Evolutionary conservation across 1,284 basidiomycete genomes (phyloP), one percentile per base, ranked within the genome.

Genomic region (Neotropicomus parvogracilis): DNA sequence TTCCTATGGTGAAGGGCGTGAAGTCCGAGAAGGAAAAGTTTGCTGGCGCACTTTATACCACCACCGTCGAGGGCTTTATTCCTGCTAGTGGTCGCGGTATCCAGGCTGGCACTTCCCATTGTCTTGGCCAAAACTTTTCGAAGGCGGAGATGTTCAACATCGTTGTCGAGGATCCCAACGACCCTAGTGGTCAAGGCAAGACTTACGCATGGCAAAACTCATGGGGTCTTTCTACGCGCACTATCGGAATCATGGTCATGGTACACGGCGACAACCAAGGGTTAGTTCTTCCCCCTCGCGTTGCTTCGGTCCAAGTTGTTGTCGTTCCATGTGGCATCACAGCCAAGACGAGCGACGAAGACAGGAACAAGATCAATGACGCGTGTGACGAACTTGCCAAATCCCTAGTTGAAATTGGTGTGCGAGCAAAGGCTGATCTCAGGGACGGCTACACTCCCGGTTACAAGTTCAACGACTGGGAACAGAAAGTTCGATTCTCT

Each of bases 1-100:
- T 99, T 34, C 95, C 97, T 43, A 95, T 99, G 69, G 88, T 98
- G 54, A 91, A 91, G 11, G 95, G 95, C 58, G 75, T 95, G 69
- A 99, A 99, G 72, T 97, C 95, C 12, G 94, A 97, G 69, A 99
- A 99, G 74, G 95, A 99, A 73, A 99, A 98, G 72, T 99, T 99
- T 59, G 95, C 97, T 9, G 95, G 95, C 46, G 97, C 91, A 2
- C 78, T 95, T 64, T 99, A 99, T 76, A 99, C 97, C 20, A 99
- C 97, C 34, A 98, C 97, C 34, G 83, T 98, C 49, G 95, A 99
- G 70, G 95, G 95, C 41, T 99, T 98, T 75, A 88, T 99, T 60
- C 93, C 97, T 9, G 94, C 95, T 10, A 90, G 95, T 12, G 97
- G 95, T 28, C 88, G 97, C 54, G 97, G 95, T 55, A 98, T 99